Evolutionary conservation across 2,329 filamentous ascomycete species (phyloP), one percentile per base, ranked within the genome.

Genomic region (Neophaeococcomyces aloes): DNA sequence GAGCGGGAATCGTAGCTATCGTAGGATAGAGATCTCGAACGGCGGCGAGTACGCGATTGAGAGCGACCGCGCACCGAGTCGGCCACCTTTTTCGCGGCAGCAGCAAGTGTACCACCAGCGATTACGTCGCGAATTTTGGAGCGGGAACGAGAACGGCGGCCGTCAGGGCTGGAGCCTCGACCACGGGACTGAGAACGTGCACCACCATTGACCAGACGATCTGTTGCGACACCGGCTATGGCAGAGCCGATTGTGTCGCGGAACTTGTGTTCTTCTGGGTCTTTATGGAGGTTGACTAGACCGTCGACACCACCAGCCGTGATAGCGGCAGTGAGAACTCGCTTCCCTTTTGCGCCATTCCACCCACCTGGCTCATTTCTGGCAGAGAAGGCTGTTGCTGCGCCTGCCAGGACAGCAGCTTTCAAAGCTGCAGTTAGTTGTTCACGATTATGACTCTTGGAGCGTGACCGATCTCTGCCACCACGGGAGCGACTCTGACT

Each of bases 311-410:
- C 84, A 53, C 85, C 89, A 47, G 89, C 87, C 64, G 86, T 83
- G 19, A 80, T 64, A 29, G 89, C 89, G 37, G 87, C 88, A 17
- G 89, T 95, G 38, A 94, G 75, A 48, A 96, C 78, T 41, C 89
- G 86, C 69, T 87, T 91, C 53, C 87, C 86, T 66, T 95, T 95
- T 50, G 85, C 83, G 29, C 88, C 89, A 51, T 81, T 83, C 87
- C 88, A 95, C 33, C 81, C 77, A 43, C 89, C 89, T 2, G 86
- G 83, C 50, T 91, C 83, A 57, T 89, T 94, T 60, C 88, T 81
- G 45, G 87, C 81, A 49, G 86, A 82, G 72, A 94, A 94, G 32
- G 89, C 89, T 64, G 95, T 88, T 43, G 87, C 83, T 31, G 88
- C 89, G 56, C 87, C 89, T 23, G 89, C 88, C 36, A 94, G 76